These are phyloP conservation scores for Prunus campanulata DNA, from an alignment of 306 rosid genomes.

Conservation along the genomic window DNA sequence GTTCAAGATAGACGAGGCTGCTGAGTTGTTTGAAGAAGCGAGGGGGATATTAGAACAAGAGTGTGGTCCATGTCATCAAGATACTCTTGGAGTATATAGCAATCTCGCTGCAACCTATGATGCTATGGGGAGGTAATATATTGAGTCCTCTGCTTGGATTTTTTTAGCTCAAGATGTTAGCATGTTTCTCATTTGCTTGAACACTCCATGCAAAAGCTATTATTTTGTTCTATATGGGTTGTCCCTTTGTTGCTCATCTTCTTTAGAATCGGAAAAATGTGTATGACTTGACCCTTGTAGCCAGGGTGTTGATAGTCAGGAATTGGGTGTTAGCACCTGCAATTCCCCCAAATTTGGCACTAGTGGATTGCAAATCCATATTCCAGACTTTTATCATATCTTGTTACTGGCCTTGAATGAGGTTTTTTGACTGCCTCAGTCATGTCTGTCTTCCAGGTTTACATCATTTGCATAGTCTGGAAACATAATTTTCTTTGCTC, in stretches of 20 bases:
- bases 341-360: background rate
- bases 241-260: background rate
- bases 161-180: slow-evolving; percentile 4
- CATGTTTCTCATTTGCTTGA: background rate
- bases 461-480: background rate
- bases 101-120: slow-evolving; percentile 99
- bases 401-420: background rate
- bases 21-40: slow-evolving; percentile 95
- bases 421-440: background rate
- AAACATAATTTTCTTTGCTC: background rate
- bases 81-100: slow-evolving; percentile 95
- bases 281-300: background rate
- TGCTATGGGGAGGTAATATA: slow-evolving; percentile 92
- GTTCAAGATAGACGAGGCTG: slow-evolving; percentile 98
- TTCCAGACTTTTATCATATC: background rate
- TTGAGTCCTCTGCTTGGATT: slow-evolving; percentile 9
- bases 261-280: background rate
- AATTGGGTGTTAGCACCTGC: background rate
- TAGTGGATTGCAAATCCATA: background rate
- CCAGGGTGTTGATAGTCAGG: background rate
- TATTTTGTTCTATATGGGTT: background rate
- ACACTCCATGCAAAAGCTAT: background rate
- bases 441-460: background rate
- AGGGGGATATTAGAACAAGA: slow-evolving; percentile 90
- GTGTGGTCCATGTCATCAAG: slow-evolving; percentile 97